phyloP scores from a whole-genome alignment of 2,329 filamentous ascomycete species.

The Cercospora citrullina region DNA sequence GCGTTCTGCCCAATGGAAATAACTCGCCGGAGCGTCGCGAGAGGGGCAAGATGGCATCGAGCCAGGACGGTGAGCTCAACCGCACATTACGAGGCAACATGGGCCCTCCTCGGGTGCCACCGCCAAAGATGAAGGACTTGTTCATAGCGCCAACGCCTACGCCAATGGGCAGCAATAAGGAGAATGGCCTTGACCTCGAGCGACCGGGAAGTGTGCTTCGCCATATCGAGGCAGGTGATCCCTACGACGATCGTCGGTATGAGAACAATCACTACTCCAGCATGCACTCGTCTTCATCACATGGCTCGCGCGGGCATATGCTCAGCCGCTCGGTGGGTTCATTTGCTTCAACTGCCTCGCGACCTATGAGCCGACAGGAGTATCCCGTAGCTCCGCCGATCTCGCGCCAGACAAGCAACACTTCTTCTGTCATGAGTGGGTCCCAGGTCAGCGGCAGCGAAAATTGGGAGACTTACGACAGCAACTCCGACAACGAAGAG shows the following conservation, averaged over 20 bases:
- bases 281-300: slow-evolving; percentile 25
- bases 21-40: slow-evolving; percentile 77
- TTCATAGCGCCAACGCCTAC: slow-evolving; percentile 56
- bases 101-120: slow-evolving; percentile 62
- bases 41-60: slow-evolving; percentile 20
- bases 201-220: slow-evolving; percentile 61
- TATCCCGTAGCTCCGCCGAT: slow-evolving; percentile 36
- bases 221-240: slow-evolving; percentile 71
- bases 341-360: slow-evolving; percentile 33
- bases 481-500: slow-evolving; percentile 47
- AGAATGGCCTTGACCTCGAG: slow-evolving; percentile 44
- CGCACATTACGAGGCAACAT: slow-evolving; percentile 40
- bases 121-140: slow-evolving; percentile 90
- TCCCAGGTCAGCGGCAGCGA: slow-evolving; percentile 63
- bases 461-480: slow-evolving; percentile 97
- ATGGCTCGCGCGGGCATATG: slow-evolving; percentile 15
- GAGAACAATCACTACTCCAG: slow-evolving; percentile 27
- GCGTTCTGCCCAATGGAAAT: slow-evolving; percentile 66
- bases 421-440: slow-evolving; percentile 38
- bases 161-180: slow-evolving; percentile 41
- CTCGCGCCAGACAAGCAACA: slow-evolving; percentile 37
- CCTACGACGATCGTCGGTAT: slow-evolving; percentile 66
- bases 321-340: slow-evolving; percentile 23
- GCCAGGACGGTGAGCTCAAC: slow-evolving; percentile 42
- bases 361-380: slow-evolving; percentile 32